Evolutionary conservation across 2,329 filamentous ascomycete species (phyloP), one percentile per base, ranked within the genome.

Genomic region (Trichophyton verrucosum): DNA sequence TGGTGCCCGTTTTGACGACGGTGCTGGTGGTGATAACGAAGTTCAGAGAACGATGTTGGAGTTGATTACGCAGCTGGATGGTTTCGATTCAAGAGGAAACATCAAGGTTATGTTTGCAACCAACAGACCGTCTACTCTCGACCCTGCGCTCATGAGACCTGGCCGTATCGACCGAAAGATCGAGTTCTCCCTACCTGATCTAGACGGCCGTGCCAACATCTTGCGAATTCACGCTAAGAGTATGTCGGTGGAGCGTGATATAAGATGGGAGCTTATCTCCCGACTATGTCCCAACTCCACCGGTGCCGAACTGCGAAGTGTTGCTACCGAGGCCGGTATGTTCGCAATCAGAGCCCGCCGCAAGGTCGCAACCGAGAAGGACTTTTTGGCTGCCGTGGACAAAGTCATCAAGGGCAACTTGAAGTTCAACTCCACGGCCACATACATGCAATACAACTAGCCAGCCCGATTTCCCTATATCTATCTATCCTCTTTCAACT

Each of bases 91-190:
- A 57, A 83, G 92, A 74, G 92, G 92, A 74, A 97, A 97, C 76
- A 97, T 97, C 82, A 97, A 97, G 78, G 92, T 97, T 76, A 97
- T 97, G 92, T 97, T 97, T 71, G 92, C 92, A 62, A 97, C 92
- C 73, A 97, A 97, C 82, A 83, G 92, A 74, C 92, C 92, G 2
- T 96, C 91, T 3, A 97, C 92, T 3, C 82, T 97, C 60, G 92
- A 97, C 72, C 92, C 92, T n/a, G 92, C 92, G 2, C 82, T 97
- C 65, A 96, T 97, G 91, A 84, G 92, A 78, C 92, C 92, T 9
- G 92, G 92, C 36, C 91, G 92, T 82, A 97, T 97, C 70, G 92
- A 97, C 75, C 85, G 94, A 70, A 99, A 99, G 82, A 99, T 99
- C 69, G 94, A 99, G 76, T 99, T 99, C 80, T 92, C 91, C 0